Base-by-base conservation (phyloP, 2,329 filamentous ascomycete species). In the Aurifilum marmelostoma region DNA sequence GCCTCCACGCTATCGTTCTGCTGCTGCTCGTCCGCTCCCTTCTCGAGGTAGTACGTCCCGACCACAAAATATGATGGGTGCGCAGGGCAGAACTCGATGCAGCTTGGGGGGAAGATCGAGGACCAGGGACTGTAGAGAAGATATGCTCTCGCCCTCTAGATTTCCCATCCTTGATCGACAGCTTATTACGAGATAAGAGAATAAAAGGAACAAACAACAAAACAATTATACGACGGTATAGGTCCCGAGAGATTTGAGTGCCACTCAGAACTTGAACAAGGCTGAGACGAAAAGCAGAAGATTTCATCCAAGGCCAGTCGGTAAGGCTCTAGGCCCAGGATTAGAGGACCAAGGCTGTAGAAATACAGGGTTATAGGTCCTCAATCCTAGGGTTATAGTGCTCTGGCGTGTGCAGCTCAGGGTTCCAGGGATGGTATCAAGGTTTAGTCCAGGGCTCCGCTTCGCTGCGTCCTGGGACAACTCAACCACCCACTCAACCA, bases 1-100 rank as follows among this genome's bases (percentile, higher is more conserved):
- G 11, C n/a, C 5, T 16, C 37, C 7, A 16, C 11, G 14, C 7
- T 37, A 11, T 16, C 12, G n/a, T 16, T 5, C 5, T 24, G 59
- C 1, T 24, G 59, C 1, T 74, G 59, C 1, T 74, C 70, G n/a
- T 70, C 65, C 43, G 75, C 75, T 14, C 75, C 74, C 70, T 84
- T 84, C 71, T 93, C 83, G 37, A 97, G 84, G 71, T 91, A 88
- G 79, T 97, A 97, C 1, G 94, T 97, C 52, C 94, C 95, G 62
- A 97, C 86, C 0, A 97, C 83, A 73, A 97, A 90, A 75, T 90
- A 88, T 0, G 88, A 80, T 0, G 88, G 86, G 69, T 88, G 76
- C 0, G 79, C 78, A 1, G 89, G 88, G 72, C 88, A 91, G 74
- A 94, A 93, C 71, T 92, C 89, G n/a, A 94, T 83, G 76, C 92